Percentiles rank a stretch among this genome's conserved stretches.
phyloP scores from a whole-genome alignment of 192 early-diverging fungal genomes.

The Podila horticola region DNA sequence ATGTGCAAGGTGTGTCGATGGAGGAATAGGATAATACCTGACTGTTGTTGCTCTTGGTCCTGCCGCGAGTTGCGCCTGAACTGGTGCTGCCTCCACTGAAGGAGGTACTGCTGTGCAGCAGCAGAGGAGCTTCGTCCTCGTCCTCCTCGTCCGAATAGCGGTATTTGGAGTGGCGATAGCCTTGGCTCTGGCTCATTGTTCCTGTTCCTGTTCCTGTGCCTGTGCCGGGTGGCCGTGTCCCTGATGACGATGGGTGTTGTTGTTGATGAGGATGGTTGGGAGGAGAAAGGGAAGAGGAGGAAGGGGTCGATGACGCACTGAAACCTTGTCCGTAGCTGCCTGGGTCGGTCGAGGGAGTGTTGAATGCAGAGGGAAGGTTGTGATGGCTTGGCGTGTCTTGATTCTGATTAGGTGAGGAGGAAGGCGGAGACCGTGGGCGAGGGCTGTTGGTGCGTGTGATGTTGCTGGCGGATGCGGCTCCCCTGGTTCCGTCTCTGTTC shows the following conservation, averaged over 20 bases:
- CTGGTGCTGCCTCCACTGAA: slow-evolving; percentile 23
- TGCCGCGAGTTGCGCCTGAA: slow-evolving; percentile 21
- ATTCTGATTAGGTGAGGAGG: neutral
- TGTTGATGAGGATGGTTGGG: neutral
- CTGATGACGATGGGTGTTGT: neutral
- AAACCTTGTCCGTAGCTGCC: neutral
- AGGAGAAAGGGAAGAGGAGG: neutral
- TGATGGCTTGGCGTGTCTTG: slow-evolving; percentile 3
- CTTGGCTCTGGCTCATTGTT: slow-evolving; percentile 15
- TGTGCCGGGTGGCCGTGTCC: slow-evolving; percentile 12
- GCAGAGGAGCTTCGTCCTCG: slow-evolving; percentile 38
- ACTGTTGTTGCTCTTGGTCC: slow-evolving; percentile 5
- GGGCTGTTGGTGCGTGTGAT: neutral
- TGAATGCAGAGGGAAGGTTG: slow-evolving; percentile 10
- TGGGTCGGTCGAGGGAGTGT: slow-evolving; percentile 2
- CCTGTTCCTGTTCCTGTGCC: slow-evolving; percentile 1
- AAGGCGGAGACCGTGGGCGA: neutral
- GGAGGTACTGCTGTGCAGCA: slow-evolving; percentile 42
- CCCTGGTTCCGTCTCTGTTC: slow-evolving; percentile 37
- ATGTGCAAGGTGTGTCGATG: too few relatives aligned
- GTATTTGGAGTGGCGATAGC: slow-evolving; percentile 43
- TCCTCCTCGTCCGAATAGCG: slow-evolving; percentile 41
- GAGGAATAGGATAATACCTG: neutral
- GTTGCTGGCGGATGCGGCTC: slow-evolving; percentile 1
- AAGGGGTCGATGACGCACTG: slow-evolving; percentile 1